Base-by-base conservation (phyloP, 192 early-diverging fungal species). In the Kickxella alabastrina region DNA sequence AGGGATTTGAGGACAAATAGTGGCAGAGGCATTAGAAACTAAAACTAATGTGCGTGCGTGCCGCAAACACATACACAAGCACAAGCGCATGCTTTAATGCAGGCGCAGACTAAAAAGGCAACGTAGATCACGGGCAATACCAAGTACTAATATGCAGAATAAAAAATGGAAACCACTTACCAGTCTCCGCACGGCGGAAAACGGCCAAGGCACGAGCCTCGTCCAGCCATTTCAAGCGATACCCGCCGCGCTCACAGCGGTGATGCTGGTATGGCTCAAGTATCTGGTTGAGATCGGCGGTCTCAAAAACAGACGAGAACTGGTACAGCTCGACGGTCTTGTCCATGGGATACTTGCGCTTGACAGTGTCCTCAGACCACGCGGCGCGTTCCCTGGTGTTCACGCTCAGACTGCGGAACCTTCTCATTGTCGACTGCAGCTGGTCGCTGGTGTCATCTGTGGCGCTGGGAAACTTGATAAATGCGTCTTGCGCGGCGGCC, bases 221-320 rank as follows among this genome's bases (percentile, higher is more conserved):
- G 60, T 65, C 57, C 34, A 78, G 75, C 75, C 75, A 78, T 52
- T 78, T 78, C 59, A 78, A 68, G 57, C 75, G 67, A 45, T 78
- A 78, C 2, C 75, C 75, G 15, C 75, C 75, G 43, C 66, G 63
- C 39, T 78, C 68, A 53, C 63, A 65, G 49, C 56, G 60, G 43
- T 66, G 42, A 61, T 78, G 75, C 64, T 78, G 68, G 64, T 78
- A 78, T n/a, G 75, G 75, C 49, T 72, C 65, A 31, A 78, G 64
- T 64, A 78, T 78, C 57, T 72, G 68, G 61, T 72, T 72, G 29
- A 78, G 68, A 42, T 78, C 75, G 18, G 65, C 64, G 15, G 75
- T 78, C 31, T 78, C 75, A 45, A 78, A 72, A 4, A 72, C 75
- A 15, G 74, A 62, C 46, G 74, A 77, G 35, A 77, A 77, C 46